Base-by-base conservation (phyloP, 805 yeast species). In the Blastobotrys attinorum region DNA sequence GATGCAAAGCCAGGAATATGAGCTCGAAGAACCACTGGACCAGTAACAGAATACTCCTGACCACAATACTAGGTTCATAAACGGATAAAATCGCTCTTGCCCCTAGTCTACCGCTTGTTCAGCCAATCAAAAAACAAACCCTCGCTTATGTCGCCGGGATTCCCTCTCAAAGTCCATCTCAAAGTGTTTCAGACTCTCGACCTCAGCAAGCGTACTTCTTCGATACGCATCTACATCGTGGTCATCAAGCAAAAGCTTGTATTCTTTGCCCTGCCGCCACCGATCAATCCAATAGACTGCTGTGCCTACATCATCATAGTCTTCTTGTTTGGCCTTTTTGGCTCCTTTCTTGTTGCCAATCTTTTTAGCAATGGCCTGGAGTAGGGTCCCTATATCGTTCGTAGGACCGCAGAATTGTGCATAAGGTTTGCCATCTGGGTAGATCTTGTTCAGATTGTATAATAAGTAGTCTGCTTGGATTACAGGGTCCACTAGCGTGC, bases 401-500 rank as follows among this genome's bases (percentile, higher is more conserved):
- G 95, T 85, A 1, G 95, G 95, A 25, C 67, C 29, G 7, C 64
- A 52, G 53, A 69, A 80, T 40, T 71, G 67, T 1, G 53, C 48
- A 52, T 79, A 79, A 7, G 63, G 58, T 8, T 52, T 45, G 3
- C 60, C 60, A 29, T 47, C 50, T 8, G 63, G 63, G 35, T 62
- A 51, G 18, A 53, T 50, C 32, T 44, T 34, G 47, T 92, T 90
- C 63, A 89, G 64, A 18, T 83, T 64, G 55, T 70, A 92, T 22
- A 90, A 67, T 29, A 90, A 63, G 59, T 83, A 90, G 59, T 90
- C 97, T 0, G 95, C 95, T 43, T 82, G 84, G 25, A 86, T 73
- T 3, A 83, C 78, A 0, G 95, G 95, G 58, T 89, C 97, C 13
- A 87, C 73, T n/a, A 75, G 67, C 13, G 73, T 72, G 3, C 75